Conservation (phyloP, 306 rosid species). For the Potentilla sterilis region DNA sequence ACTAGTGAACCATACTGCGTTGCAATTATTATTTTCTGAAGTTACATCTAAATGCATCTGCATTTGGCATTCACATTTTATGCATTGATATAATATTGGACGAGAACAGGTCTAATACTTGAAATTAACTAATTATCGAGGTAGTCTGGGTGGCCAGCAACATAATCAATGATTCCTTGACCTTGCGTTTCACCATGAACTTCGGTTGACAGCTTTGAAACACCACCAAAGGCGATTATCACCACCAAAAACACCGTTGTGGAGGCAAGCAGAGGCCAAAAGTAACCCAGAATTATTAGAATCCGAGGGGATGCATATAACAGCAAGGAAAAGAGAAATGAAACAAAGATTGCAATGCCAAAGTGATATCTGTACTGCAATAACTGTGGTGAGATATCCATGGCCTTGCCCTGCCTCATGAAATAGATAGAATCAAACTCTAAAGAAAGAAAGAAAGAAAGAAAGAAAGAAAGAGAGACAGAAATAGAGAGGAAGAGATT, state of each 20-base stretch:
- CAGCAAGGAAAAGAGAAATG: constrained; percentile 38
- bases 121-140: constrained; percentile 1
- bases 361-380: constrained; percentile 56
- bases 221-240: constrained; percentile 58
- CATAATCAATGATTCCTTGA: constrained; percentile 68
- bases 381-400: constrained; percentile 52
- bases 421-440: neutral
- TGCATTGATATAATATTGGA: neutral
- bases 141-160: constrained; percentile 48
- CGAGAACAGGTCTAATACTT: neutral
- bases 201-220: constrained; percentile 50
- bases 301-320: constrained; percentile 62
- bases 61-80: neutral
- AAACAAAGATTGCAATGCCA: constrained; percentile 44
- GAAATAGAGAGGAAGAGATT: constrained; percentile 31
- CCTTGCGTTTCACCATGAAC: constrained; percentile 55
- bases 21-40: constrained; percentile 4
- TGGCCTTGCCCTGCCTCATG: neutral
- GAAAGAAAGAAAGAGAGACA: constrained; percentile 26
- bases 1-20: neutral
- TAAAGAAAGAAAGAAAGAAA: constrained; percentile 25
- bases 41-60: neutral
- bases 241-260: constrained; percentile 60
- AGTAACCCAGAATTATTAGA: constrained; percentile 55
- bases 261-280: constrained; percentile 87